Evolutionary conservation across 768 basidiomycete species (phyloP).

Genomic region (Suillus paluster): DNA sequence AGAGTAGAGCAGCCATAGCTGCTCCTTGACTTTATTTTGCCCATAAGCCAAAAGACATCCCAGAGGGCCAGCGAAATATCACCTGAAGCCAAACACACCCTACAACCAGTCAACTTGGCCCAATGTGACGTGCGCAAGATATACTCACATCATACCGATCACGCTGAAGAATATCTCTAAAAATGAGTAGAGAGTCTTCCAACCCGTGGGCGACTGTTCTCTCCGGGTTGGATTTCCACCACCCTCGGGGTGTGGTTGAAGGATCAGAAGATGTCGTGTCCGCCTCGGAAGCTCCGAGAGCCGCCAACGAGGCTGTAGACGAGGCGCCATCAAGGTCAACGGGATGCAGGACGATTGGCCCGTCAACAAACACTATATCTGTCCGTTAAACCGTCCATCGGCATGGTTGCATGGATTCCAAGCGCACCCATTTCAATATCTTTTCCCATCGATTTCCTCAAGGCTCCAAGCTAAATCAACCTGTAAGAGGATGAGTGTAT

Average conservation of each 20-base stretch:
- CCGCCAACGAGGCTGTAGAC: slow-evolving; percentile 32
- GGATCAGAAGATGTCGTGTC: slow-evolving; percentile 47
- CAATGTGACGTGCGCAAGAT: background rate
- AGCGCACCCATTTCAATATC: slow-evolving; percentile 64
- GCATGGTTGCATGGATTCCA: background rate
- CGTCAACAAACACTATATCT: slow-evolving; percentile 71
- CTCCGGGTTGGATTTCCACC: slow-evolving; percentile 68
- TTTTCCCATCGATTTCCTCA: slow-evolving; percentile 71
- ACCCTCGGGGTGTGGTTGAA: slow-evolving; percentile 61
- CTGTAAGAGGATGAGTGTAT: background rate
- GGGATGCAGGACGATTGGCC: slow-evolving; percentile 67
- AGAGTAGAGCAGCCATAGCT: slow-evolving; percentile 69
- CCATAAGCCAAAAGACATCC: slow-evolving; percentile 7
- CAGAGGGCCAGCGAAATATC: slow-evolving; percentile 9
- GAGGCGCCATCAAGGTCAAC: slow-evolving; percentile 52
- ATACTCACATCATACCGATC: slow-evolving; percentile 68
- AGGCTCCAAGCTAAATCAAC: slow-evolving; percentile 61
- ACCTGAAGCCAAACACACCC: slow-evolving; percentile 87
- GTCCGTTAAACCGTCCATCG: background rate
- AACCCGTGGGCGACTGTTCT: slow-evolving; percentile 58
- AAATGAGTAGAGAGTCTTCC: slow-evolving; percentile 54
- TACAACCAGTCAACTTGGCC: slow-evolving; percentile 27
- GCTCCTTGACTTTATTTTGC: slow-evolving; percentile 70
- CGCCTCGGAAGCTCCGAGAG: slow-evolving; percentile 40
- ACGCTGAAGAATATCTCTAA: slow-evolving; percentile 60